Evolutionary conservation across 1,284 basidiomycete species (phyloP).

Genomic region (Heterobasidion occidentale): DNA sequence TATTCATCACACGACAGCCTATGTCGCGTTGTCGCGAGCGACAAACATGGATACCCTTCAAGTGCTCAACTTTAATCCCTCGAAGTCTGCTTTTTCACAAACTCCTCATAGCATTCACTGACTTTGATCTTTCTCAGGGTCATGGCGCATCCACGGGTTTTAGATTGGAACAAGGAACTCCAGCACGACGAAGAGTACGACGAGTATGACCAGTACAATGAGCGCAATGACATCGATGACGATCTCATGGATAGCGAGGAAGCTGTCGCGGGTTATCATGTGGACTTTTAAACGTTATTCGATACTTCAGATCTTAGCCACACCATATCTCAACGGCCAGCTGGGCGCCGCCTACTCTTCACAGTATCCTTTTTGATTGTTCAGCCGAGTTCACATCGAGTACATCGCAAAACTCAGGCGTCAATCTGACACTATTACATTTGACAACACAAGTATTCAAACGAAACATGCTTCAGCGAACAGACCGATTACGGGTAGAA

Average conservation of each 20-base stretch:
- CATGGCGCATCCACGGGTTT: slow-evolving; percentile 20
- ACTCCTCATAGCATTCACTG: background rate
- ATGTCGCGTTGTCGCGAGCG: slow-evolving; percentile 64
- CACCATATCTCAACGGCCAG: too few species aligned
- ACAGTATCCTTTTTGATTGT: too few species aligned
- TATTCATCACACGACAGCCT: slow-evolving; percentile 29
- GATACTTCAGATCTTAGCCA: background rate
- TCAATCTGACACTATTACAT: too few species aligned
- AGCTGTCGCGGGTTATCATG: background rate
- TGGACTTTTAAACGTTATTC: background rate
- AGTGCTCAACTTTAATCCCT: slow-evolving; percentile 48
- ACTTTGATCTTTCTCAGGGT: slow-evolving; percentile 13
- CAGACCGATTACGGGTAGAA: background rate
- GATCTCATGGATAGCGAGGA: background rate
- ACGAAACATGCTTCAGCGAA: too few species aligned
- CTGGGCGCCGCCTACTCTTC: too few species aligned
- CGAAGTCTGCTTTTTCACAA: slow-evolving; percentile 29
- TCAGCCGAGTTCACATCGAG: too few species aligned
- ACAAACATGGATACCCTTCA: slow-evolving; percentile 58
- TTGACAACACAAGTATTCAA: too few species aligned
- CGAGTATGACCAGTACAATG: slow-evolving; percentile 8
- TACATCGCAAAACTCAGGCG: too few species aligned
- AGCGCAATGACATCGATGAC: background rate
- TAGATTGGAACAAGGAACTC: slow-evolving; percentile 9
- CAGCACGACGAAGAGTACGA: slow-evolving; percentile 8